A percentile compares a stretch with the other conserved stretches of the same genome.
These are phyloP conservation scores for Akebia trifoliata DNA, from an alignment of 164 flowering plant species.

Conservation along the genomic window DNA sequence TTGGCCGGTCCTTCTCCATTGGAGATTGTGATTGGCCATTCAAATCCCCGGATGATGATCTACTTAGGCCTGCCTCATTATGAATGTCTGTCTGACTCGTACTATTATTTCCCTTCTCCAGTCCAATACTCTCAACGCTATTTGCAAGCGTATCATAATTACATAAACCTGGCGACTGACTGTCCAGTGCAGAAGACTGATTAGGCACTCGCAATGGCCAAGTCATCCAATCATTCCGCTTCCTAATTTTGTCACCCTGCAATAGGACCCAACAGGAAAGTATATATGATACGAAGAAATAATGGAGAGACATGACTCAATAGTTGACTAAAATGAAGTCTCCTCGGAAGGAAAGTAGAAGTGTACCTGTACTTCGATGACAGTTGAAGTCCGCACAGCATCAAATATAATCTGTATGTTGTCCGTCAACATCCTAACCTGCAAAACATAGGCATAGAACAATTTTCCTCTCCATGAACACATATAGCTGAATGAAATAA, in stretches of 20 bases:
- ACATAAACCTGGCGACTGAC: slow-evolving; percentile 18
- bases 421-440: slow-evolving; percentile 49
- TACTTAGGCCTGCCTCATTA: slow-evolving; percentile 15
- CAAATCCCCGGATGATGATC: slow-evolving; percentile 21
- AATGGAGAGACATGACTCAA: neutral
- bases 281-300: neutral
- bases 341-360: neutral
- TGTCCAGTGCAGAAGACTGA: slow-evolving; percentile 16
- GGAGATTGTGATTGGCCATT: slow-evolving; percentile 16
- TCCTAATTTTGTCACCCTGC: slow-evolving; percentile 8
- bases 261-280: neutral
- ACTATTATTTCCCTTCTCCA: slow-evolving; percentile 29
- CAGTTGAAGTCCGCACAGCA: slow-evolving; percentile 41
- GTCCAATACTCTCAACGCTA: slow-evolving; percentile 26
- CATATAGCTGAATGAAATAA: no score
- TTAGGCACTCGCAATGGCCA: slow-evolving; percentile 22
- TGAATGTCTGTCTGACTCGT: slow-evolving; percentile 16
- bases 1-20: slow-evolving; percentile 23
- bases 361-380: slow-evolving; percentile 59
- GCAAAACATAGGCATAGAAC: slow-evolving; percentile 23
- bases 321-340: neutral
- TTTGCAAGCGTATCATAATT: slow-evolving; percentile 21
- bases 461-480: slow-evolving; percentile 4
- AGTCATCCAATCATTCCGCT: neutral
- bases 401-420: slow-evolving; percentile 46